phyloP scores from a whole-genome alignment of 2,329 filamentous ascomycete species.

The Xylariales sp. region DNA sequence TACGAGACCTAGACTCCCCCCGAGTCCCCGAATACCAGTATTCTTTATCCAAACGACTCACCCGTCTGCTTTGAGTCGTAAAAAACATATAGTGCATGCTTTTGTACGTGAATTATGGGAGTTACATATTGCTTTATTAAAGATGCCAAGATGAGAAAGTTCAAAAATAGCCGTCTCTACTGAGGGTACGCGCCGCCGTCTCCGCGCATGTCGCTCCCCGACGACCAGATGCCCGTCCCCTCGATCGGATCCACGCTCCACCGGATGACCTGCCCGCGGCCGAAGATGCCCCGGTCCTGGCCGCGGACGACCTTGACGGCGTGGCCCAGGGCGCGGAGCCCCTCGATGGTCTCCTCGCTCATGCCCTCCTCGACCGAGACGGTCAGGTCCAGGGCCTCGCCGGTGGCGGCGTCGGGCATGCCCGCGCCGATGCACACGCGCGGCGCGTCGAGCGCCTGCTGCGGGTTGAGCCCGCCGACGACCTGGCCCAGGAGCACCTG shows the following conservation, averaged over 20 bases:
- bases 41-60: no score
- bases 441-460: slow-evolving; percentile 86
- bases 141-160: no score
- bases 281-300: slow-evolving; percentile 66
- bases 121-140: no score
- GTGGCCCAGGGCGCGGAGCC: slow-evolving; percentile 68
- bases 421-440: slow-evolving; percentile 82
- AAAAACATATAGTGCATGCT: no score
- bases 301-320: slow-evolving; percentile 65
- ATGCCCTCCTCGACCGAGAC: slow-evolving; percentile 86
- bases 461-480: slow-evolving; percentile 74
- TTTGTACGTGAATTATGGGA: no score
- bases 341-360: slow-evolving; percentile 59
- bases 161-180: no score
- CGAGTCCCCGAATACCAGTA: neutral
- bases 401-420: slow-evolving; percentile 56
- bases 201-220: slow-evolving; percentile 80
- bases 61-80: no score
- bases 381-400: slow-evolving; percentile 53
- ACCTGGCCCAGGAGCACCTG: slow-evolving; percentile 90
- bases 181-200: slow-evolving; percentile 68
- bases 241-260: slow-evolving; percentile 68
- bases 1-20: slow-evolving; percentile 16
- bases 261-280: slow-evolving; percentile 81
- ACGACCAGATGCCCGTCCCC: slow-evolving; percentile 72